Conservation (phyloP, 108 stramenopile species). For the Nannochloropsis granulata region DNA sequence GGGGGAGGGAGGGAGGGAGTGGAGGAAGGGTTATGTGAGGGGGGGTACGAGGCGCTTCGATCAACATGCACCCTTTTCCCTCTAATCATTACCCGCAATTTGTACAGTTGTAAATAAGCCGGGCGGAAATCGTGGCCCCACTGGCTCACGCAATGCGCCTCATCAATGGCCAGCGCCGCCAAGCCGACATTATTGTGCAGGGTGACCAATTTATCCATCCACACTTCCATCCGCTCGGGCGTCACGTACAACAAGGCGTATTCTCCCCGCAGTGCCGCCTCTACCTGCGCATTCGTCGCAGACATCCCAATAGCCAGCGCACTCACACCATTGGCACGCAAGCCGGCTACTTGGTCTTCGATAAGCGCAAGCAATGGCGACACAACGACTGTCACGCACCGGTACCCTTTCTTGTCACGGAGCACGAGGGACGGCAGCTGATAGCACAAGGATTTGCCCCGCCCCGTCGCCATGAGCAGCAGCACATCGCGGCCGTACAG, state of each 20-base stretch:
- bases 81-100: conserved; percentile 15
- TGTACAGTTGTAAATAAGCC: conserved; percentile 25
- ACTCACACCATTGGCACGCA: background rate
- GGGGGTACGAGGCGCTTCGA: background rate
- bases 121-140: conserved; percentile 98
- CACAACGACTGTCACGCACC: conserved; percentile 21
- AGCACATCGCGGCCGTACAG: conserved; percentile 12
- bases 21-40: background rate
- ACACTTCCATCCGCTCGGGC: background rate
- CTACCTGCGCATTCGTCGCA: background rate
- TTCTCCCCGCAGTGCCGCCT: background rate
- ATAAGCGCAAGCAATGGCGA: conserved; percentile 23
- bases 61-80: background rate
- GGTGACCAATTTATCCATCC: conserved; percentile 9
- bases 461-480: conserved; percentile 95
- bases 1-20: background rate
- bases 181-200: conserved; percentile 2
- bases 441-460: conserved; percentile 86
- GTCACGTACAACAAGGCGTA: background rate
- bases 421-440: conserved; percentile 45
- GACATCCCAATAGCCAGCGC: background rate
- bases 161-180: conserved; percentile 20
- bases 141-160: conserved; percentile 42
- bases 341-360: conserved; percentile 24
- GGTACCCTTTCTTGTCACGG: background rate